phyloP scores from a whole-genome alignment of 495 filamentous ascomycete species.

The Aspergillus baeticus region DNA sequence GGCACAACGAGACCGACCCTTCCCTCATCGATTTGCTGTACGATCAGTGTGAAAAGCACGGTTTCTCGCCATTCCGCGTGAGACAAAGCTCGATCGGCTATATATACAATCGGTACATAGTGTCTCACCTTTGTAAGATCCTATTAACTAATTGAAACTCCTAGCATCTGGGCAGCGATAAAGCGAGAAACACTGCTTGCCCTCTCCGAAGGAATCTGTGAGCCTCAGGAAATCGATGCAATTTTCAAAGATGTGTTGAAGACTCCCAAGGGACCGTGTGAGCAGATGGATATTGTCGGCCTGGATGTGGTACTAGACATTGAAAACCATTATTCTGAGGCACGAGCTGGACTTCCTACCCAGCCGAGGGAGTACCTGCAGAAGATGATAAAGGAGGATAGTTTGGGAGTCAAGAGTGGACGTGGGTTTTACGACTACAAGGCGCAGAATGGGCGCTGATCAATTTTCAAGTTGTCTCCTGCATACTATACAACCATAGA shows the following conservation, averaged over 20 bases:
- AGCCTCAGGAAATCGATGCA: slow-evolving; percentile 34
- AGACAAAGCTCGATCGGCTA: slow-evolving; percentile 34
- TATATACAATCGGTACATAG: slow-evolving; percentile 41
- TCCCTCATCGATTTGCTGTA: slow-evolving; percentile 25
- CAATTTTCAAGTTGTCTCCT: too few relatives aligned
- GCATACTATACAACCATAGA: too few relatives aligned
- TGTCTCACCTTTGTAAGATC: too few relatives aligned
- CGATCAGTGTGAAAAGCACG: slow-evolving; percentile 27
- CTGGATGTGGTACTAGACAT: slow-evolving; percentile 40
- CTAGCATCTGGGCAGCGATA: too few relatives aligned
- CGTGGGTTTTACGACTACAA: too few relatives aligned
- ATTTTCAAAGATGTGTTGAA: slow-evolving; percentile 40
- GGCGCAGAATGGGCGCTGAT: too few relatives aligned
- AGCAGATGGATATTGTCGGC: slow-evolving; percentile 43
- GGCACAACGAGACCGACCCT: slow-evolving; percentile 27
- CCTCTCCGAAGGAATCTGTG: slow-evolving; percentile 32
- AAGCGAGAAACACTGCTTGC: slow-evolving; percentile 22
- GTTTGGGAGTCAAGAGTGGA: too few relatives aligned
- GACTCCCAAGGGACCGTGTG: slow-evolving; percentile 35
- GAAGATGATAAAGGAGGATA: too few relatives aligned
- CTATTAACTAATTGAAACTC: slow-evolving; percentile 32
- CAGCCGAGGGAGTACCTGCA: too few relatives aligned
- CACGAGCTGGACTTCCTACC: background rate
- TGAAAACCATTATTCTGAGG: slow-evolving; percentile 38
- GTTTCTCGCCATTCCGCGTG: slow-evolving; percentile 40